Conservation (phyloP, 495 filamentous ascomycete species). For the Penicillium riverlandense region DNA sequence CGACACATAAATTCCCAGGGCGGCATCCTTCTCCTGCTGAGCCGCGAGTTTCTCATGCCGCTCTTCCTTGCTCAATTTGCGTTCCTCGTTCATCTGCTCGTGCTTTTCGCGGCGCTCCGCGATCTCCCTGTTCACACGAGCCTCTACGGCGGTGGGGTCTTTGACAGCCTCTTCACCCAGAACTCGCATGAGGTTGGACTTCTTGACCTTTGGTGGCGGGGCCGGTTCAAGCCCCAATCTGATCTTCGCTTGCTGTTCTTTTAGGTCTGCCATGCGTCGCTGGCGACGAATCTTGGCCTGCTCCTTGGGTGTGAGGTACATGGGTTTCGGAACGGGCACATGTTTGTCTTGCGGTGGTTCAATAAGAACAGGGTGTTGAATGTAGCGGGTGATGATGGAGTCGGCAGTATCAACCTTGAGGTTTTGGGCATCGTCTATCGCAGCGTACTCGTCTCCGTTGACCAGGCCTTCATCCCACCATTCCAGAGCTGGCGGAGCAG, state of each 20-base stretch:
- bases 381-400: constrained; percentile 77
- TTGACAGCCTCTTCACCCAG: constrained; percentile 96
- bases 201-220: constrained; percentile 90
- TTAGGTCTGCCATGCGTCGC: constrained; percentile 81
- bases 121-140: constrained; percentile 85
- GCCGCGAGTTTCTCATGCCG: constrained; percentile 72
- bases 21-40: constrained; percentile 83
- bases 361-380: constrained; percentile 90
- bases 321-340: constrained; percentile 71
- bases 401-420: constrained; percentile 74
- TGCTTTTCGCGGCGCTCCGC: constrained; percentile 74
- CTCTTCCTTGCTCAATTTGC: constrained; percentile 87
- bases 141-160: constrained; percentile 95
- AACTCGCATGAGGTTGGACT: constrained; percentile 93
- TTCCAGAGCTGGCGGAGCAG: constrained; percentile 79
- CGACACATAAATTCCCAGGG: constrained; percentile 71
- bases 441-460: constrained; percentile 63
- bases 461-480: constrained; percentile 97
- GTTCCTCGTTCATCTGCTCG: constrained; percentile 70
- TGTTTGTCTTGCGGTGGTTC: constrained; percentile 87
- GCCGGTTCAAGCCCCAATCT: constrained; percentile 82
- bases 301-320: constrained; percentile 88
- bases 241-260: constrained; percentile 95
- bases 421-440: constrained; percentile 51
- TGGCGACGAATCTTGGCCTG: constrained; percentile 87